Evolutionary conservation across 163 green algal species (phyloP).

Genomic region (Scenedesmus sp.): DNA sequence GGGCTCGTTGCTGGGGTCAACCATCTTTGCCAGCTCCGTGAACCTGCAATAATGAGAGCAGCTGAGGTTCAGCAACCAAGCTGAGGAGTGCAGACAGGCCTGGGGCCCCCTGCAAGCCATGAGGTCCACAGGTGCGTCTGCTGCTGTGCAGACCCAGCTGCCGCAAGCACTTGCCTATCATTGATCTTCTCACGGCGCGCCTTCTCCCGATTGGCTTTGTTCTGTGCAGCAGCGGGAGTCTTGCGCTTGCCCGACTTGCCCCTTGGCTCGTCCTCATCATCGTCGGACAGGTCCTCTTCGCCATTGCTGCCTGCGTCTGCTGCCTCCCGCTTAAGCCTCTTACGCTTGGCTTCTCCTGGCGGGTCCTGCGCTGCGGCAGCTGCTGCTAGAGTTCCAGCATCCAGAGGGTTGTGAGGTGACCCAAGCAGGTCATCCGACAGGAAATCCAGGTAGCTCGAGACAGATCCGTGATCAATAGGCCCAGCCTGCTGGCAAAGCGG

Average conservation of each 20-base stretch:
- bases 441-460: conserved; percentile 54
- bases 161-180: conserved; percentile 50
- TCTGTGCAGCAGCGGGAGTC: conserved; percentile 50
- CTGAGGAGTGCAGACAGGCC: background rate
- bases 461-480: background rate
- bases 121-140: background rate
- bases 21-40: conserved; percentile 63
- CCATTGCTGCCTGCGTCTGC: conserved; percentile 20
- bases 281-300: conserved; percentile 39
- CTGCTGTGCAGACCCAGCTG: background rate
- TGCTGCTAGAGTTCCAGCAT: conserved; percentile 51
- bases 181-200: conserved; percentile 68
- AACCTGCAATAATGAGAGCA: conserved; percentile 57
- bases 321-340: conserved; percentile 33
- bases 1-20: conserved; percentile 62
- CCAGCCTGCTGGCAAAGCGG: background rate
- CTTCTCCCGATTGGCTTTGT: conserved; percentile 68
- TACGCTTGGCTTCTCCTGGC: background rate
- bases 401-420: conserved; percentile 21
- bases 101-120: background rate
- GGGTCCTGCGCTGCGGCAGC: conserved; percentile 28
- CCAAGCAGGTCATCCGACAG: conserved; percentile 41
- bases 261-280: conserved; percentile 24
- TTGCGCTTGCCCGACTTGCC: conserved; percentile 25
- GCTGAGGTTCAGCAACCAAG: background rate